phyloP scores from a whole-genome alignment of 768 basidiomycete genomes.

The Phlegmacium glaucopus region DNA sequence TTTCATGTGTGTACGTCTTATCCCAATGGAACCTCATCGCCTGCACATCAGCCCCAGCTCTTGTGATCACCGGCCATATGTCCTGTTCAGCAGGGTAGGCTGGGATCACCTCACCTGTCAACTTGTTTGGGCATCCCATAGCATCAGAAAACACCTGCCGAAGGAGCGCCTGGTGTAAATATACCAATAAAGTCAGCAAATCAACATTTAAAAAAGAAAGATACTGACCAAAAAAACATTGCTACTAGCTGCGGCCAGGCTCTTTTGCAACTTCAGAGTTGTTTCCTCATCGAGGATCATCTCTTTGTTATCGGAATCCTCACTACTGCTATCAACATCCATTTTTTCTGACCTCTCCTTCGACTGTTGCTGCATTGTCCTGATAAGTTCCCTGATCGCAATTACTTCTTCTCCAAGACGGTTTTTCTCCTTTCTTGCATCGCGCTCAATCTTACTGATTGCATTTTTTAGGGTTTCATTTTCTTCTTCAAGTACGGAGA shows the following conservation, averaged over 20 bases:
- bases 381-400: neutral
- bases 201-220: neutral
- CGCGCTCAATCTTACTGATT: neutral
- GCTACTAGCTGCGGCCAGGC: neutral
- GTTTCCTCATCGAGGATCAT: neutral
- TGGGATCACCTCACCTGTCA: neutral
- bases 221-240: neutral
- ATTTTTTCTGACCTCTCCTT: neutral
- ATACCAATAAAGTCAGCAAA: neutral
- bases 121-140: neutral
- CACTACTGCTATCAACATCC: neutral
- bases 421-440: neutral
- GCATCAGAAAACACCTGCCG: neutral
- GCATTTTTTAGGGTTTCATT: neutral
- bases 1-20: neutral
- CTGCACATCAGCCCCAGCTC: neutral
- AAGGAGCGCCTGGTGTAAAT: neutral
- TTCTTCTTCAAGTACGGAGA: neutral
- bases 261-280: neutral
- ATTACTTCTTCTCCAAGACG: neutral
- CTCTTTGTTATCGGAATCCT: neutral
- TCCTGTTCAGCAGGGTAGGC: neutral
- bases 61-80: neutral
- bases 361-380: neutral
- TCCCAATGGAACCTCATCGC: neutral